Conservation (phyloP, 75 land plant species). For the Chamaecyparis obtusa region DNA sequence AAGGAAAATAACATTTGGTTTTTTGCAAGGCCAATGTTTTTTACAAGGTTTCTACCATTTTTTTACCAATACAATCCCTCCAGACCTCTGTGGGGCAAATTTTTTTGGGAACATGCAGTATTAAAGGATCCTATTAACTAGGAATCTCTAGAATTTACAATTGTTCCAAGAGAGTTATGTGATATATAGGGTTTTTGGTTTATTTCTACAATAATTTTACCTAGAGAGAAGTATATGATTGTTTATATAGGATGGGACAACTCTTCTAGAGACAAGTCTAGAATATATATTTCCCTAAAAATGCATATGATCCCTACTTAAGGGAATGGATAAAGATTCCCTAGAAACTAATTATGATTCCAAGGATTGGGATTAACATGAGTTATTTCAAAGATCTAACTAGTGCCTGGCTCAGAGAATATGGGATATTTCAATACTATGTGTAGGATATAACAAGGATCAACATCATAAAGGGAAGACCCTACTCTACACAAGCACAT, state of each 20-base stretch:
- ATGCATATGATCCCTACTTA: neutral
- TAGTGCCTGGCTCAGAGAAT: conserved; percentile 56
- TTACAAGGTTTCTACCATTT: neutral
- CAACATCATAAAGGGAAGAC: neutral
- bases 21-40: conserved; percentile 33
- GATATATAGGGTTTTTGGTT: no score
- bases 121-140: no score
- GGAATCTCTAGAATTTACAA: no score
- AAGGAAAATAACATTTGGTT: neutral
- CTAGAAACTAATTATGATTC: conserved; percentile 45
- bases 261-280: no score
- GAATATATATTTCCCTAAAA: no score
- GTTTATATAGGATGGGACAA: no score
- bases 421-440: conserved; percentile 49
- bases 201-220: no score
- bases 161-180: no score
- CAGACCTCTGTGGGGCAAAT: no score
- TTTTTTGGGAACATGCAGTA: no score
- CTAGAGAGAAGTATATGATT: no score
- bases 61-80: no score
- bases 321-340: conserved; percentile 54
- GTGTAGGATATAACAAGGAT: conserved; percentile 38
- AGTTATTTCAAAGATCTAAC: conserved; percentile 22
- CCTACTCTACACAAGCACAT: conserved; percentile 14
- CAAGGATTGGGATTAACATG: conserved; percentile 29